Evolutionary conservation across 2,329 filamentous ascomycete species (phyloP), one percentile per base, ranked within the genome.

Genomic region (Rhexocercosporidium sp.): DNA sequence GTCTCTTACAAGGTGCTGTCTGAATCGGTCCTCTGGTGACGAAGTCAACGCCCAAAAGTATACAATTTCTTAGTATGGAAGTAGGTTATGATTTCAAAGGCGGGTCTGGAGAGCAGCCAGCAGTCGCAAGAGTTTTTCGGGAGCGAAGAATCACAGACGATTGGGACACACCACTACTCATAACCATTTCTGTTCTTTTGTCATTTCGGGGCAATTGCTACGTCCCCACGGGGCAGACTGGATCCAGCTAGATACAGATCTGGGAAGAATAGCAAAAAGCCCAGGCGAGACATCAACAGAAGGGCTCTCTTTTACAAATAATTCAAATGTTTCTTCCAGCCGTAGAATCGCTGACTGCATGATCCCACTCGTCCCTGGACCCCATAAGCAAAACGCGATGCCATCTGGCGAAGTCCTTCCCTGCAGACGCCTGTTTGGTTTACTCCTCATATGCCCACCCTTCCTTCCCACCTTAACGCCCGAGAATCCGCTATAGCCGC

Each of bases 201-300:
- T 56, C 9, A 11, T 22, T 56, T 56, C 31, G n/a, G n/a, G 53
- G 53, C 14, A 22, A 3, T 12, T 22, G 53, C 31, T 31, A 22
- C 4, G 22, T 16, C 29, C 20, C 20, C 44, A 7, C 44, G 18
- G 25, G 44, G 12, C 25, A 39, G 27, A 51, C 18, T 29, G 44
- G 29, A 53, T 53, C 46, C 29, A 46, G 34, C 29, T n/a, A 41
- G 59, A 53, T 37, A 41, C n/a, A 51, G 59, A 51, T 49, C 59
- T 22, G 37, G 12, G 18, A 60, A 61, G 22, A 51, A 39, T 8
- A 62, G 27, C 18, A 46, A 22, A 25, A 14, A 11, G 3, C 4
- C 46, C 46, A 20, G 22, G 20, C 20, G 29, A 18, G 31, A 39
- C 20, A 25, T 31, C 39, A 61, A 53, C 29, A 39, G 7, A 8